Percentiles rank a stretch among this genome's conserved stretches.
Conservation (phyloP, 1,284 basidiomycete genomes). For the Pyrrhoderma lamaoense region DNA sequence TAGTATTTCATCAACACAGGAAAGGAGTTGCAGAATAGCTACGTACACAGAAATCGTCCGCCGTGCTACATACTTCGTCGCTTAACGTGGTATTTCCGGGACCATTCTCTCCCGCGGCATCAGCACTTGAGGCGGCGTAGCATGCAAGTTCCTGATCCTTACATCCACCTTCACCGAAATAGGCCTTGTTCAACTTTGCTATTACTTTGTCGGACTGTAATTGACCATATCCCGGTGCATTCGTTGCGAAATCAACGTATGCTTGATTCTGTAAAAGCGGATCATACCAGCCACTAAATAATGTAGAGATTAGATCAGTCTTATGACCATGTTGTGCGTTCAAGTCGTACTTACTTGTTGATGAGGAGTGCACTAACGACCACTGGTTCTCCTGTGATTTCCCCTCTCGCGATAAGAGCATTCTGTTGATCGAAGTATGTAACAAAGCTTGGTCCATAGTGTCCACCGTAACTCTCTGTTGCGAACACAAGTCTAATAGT, state of each 20-base stretch:
- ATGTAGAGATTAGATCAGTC: constrained; percentile 2
- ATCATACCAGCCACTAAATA: constrained; percentile 55
- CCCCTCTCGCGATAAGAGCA: constrained; percentile 38
- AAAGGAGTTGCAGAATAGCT: background rate
- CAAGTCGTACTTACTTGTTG: constrained; percentile 29
- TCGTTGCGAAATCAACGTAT: constrained; percentile 50
- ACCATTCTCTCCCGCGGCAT: constrained; percentile 16
- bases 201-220: constrained; percentile 43
- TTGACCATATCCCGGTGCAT: constrained; percentile 59
- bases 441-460: constrained; percentile 59
- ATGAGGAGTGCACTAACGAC: constrained; percentile 37
- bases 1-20: background rate
- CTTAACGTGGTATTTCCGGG: constrained; percentile 35
- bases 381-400: constrained; percentile 30
- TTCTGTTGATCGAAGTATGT: constrained; percentile 65
- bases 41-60: constrained; percentile 52
- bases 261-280: constrained; percentile 55
- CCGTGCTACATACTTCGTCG: constrained; percentile 40
- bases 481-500: constrained; percentile 48
- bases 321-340: background rate
- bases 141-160: constrained; percentile 45
- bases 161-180: constrained; percentile 43
- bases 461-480: constrained; percentile 63
- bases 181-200: constrained; percentile 39
- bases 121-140: constrained; percentile 33